These are phyloP conservation scores for Kwoniella europaea DNA, from an alignment of 768 basidiomycete genomes.

Conservation along the genomic window DNA sequence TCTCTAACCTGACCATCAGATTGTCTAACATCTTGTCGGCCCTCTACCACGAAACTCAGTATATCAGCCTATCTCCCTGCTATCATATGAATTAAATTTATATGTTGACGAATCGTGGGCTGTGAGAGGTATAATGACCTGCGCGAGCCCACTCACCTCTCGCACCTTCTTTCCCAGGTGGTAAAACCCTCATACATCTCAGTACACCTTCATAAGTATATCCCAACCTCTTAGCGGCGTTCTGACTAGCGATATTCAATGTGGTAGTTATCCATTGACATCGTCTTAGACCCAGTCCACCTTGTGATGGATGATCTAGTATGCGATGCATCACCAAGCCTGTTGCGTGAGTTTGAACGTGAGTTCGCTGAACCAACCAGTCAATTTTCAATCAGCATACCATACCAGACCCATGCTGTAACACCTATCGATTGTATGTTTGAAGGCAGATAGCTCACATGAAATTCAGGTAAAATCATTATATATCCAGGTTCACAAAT, in stretches of 20 bases:
- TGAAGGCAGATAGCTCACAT: constrained; percentile 24
- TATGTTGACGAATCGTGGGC: too few species aligned
- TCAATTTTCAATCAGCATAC: not conserved
- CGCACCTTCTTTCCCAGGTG: constrained; percentile 37
- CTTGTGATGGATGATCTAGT: constrained; percentile 32
- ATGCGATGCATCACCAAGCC: constrained; percentile 47
- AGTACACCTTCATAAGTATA: constrained; percentile 46
- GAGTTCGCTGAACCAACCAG: constrained; percentile 38
- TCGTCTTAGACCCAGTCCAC: constrained; percentile 46
- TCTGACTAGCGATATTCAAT: constrained; percentile 39
- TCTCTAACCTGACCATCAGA: constrained; percentile 32
- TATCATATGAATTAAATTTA: too few species aligned
- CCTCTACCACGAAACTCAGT: constrained; percentile 17
- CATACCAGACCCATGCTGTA: not conserved
- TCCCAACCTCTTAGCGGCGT: constrained; percentile 45
- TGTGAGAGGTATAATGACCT: not conserved
- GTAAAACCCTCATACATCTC: constrained; percentile 35
- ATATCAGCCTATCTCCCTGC: too few species aligned
- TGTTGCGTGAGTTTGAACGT: constrained; percentile 51
- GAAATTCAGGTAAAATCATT: constrained; percentile 33
- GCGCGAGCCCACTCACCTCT: constrained; percentile 30
- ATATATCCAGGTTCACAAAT: constrained; percentile 40
- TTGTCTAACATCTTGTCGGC: constrained; percentile 35
- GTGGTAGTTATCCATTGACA: constrained; percentile 53
- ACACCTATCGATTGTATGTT: not conserved